phyloP scores from a whole-genome alignment of 1,284 basidiomycete species.

The Malassezia arunalokei region DNA sequence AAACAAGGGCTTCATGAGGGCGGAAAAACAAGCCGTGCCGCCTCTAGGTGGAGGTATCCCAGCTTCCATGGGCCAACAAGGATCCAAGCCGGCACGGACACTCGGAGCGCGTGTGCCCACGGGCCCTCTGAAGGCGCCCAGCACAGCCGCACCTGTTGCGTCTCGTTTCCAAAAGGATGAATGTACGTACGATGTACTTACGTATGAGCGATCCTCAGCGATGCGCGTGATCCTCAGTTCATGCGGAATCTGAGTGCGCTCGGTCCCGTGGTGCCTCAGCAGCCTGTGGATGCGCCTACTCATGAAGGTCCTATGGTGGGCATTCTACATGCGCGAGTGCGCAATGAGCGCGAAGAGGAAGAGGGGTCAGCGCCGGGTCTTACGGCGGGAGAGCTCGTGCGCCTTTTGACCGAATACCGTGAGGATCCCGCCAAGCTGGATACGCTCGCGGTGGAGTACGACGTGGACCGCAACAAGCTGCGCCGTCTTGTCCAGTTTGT shows the following conservation, averaged over 20 bases:
- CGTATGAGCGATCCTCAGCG: constrained; percentile 5
- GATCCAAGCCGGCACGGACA: constrained; percentile 12
- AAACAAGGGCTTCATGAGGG: constrained; percentile 11
- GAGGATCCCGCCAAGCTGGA: neutral
- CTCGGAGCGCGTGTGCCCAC: neutral
- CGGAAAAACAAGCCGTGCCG: neutral
- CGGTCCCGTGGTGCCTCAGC: neutral
- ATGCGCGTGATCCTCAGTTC: constrained; percentile 12
- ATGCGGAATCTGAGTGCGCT: constrained; percentile 7
- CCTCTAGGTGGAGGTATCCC: neutral
- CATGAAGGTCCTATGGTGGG: constrained; percentile 4
- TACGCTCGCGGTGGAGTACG: constrained; percentile 12
- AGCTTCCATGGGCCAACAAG: constrained; percentile 10
- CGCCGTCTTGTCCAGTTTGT: constrained; percentile 3
- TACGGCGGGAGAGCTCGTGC: constrained; percentile 4
- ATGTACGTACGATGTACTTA: neutral
- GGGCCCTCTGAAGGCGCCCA: neutral
- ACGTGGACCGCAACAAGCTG: neutral
- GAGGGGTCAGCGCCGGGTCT: neutral
- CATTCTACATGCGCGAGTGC: constrained; percentile 6
- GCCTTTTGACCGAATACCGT: constrained; percentile 6
- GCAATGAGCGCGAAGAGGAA: constrained; percentile 1
- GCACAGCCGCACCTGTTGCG: neutral
- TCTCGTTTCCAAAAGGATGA: constrained; percentile 9
- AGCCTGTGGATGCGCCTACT: neutral